These are phyloP conservation scores for Daldinia vernicosa DNA, from an alignment of 495 filamentous ascomycete genomes.

Conservation along the genomic window DNA sequence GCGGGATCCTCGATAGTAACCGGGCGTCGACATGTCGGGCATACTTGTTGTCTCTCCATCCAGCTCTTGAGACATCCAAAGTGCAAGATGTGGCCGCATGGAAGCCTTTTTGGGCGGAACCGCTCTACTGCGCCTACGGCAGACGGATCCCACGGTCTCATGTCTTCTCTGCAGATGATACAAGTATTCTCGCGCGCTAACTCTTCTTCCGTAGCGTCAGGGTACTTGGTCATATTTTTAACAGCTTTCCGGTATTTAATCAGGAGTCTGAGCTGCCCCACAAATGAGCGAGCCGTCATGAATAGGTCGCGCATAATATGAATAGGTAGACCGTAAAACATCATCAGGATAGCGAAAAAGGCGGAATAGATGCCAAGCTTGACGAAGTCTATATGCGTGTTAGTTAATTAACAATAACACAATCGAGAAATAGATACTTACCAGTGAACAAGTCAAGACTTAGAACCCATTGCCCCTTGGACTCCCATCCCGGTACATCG, in stretches of 20 bases:
- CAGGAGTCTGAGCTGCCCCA: constrained; percentile 86
- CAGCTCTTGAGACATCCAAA: constrained; percentile 94
- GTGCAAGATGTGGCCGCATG: constrained; percentile 95
- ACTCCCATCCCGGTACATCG: constrained; percentile 95
- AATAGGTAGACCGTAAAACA: constrained; percentile 93
- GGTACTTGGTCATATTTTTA: constrained; percentile 88
- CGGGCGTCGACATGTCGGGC: constrained; percentile 89
- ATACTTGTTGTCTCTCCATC: constrained; percentile 98
- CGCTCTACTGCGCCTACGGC: constrained; percentile 71
- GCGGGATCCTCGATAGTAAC: constrained; percentile 62
- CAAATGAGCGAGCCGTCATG: constrained; percentile 89
- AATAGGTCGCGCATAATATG: constrained; percentile 97
- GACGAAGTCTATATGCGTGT: constrained; percentile 72
- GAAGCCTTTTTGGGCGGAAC: constrained; percentile 90
- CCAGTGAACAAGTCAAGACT: constrained; percentile 86
- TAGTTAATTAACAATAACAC: constrained; percentile 18
- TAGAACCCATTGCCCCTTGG: constrained; percentile 93
- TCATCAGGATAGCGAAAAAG: constrained; percentile 92
- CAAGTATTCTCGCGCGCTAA: constrained; percentile 87
- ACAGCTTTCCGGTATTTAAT: constrained; percentile 88
- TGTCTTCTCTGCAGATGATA: constrained; percentile 97
- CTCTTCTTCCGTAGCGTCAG: constrained; percentile 90
- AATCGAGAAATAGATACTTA: constrained; percentile 46
- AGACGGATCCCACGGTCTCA: constrained; percentile 75
- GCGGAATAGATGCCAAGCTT: constrained; percentile 88